Base-by-base conservation (phyloP, 2,329 filamentous ascomycete species). In the Botrytis paeoniae region DNA sequence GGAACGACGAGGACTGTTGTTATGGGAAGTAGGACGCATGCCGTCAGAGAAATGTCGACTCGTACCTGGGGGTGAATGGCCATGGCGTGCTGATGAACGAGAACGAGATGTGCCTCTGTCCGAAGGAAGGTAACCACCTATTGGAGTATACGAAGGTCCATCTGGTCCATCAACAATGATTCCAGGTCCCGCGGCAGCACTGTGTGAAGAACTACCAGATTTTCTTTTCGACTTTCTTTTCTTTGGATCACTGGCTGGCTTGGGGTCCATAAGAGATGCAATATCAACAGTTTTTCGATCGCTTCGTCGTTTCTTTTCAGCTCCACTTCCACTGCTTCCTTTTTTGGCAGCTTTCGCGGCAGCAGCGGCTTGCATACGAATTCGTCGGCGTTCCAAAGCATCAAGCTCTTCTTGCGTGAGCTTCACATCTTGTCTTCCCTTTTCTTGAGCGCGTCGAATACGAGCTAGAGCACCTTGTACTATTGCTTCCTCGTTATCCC, bases 361-460 rank as follows among this genome's bases (percentile, higher is more conserved):
- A 32, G 77, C 77, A 45, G 76, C 76, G 59, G 78, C 76, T 69
- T 80, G 76, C 78, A 89, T 83, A 73, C 91, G 88, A 80, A 89
- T 88, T 75, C 88, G 84, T 78, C 87, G 86, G 75, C 90, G 88
- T 80, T 95, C 92, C 77, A 97, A 86, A 64, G 94, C 94, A 75
- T 91, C 92, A 78, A 97, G 85, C 82, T 98, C 95, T 71, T 92
- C 89, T 79, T 91, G 88, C 77, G 88, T 94, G 75, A 98, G 87
- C 80, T 91, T 92, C 72, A 98, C 93, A 73, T 97, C 93, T 62
- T 87, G 85, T 81, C 91, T 92, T 75, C 94, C 94, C 79, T 89
- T 89, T 75, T 89, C 89, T 80, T 93, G 90, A 25, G 95, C 94
- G 76, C 90, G 88, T 76, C 91, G 89, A 80, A 98, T 97, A 77